These are phyloP conservation scores for Tripterygium wilfordii DNA, from an alignment of 177 flowering plant genomes.

Conservation along the genomic window DNA sequence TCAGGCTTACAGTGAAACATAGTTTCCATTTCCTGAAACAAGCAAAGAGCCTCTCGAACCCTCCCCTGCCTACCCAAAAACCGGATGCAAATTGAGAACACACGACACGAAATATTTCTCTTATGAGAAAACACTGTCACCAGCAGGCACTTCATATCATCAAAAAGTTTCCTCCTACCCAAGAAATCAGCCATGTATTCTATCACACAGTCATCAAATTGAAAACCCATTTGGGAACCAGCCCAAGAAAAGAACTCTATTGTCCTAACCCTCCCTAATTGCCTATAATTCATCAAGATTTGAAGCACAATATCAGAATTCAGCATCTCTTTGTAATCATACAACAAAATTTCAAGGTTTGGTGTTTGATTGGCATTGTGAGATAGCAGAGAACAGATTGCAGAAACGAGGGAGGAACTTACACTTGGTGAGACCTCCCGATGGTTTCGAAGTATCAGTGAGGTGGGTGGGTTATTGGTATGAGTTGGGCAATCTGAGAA, in stretches of 20 bases:
- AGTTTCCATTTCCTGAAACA: constrained; percentile 26
- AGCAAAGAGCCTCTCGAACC: constrained; percentile 23
- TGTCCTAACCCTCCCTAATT: constrained; percentile 21
- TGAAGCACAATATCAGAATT: constrained; percentile 18
- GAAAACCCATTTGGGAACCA: constrained; percentile 21
- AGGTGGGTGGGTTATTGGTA: constrained; percentile 1
- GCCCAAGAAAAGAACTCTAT: constrained; percentile 29
- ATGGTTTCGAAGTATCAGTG: background rate
- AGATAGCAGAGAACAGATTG: constrained; percentile 15
- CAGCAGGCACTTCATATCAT: constrained; percentile 26
- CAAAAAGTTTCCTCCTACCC: constrained; percentile 30
- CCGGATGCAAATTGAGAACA: constrained; percentile 20
- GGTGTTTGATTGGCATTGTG: background rate
- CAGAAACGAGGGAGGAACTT: constrained; percentile 5
- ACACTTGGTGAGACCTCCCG: background rate
- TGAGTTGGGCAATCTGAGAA: background rate
- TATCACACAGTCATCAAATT: constrained; percentile 26
- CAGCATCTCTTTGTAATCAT: constrained; percentile 10
- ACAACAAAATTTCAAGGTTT: constrained; percentile 11
- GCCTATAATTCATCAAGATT: constrained; percentile 19
- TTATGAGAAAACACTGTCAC: constrained; percentile 10
- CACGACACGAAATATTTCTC: constrained; percentile 17
- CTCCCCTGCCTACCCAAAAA: constrained; percentile 30
- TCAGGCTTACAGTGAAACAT: constrained; percentile 23
- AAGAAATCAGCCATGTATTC: constrained; percentile 30